Conservation (phyloP, 2,329 filamentous ascomycete genomes). For the Lanzia echinophila region DNA sequence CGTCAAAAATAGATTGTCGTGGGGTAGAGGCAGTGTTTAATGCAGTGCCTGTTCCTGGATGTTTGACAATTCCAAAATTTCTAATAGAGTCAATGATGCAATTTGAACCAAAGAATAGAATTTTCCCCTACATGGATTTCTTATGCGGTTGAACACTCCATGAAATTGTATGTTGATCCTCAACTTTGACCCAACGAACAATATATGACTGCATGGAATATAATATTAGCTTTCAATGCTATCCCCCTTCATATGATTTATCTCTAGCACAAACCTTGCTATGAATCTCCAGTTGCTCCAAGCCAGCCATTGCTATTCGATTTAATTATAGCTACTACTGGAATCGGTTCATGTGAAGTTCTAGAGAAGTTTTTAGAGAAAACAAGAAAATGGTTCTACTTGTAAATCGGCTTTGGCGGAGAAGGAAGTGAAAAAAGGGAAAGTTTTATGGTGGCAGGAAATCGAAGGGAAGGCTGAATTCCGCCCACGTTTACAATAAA, state of each 20-base stretch:
- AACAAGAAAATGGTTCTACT: background rate
- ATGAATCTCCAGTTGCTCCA: constrained; percentile 95
- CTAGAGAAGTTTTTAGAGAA: background rate
- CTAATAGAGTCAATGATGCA: constrained; percentile 34
- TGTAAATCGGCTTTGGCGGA: no score
- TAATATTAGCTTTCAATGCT: constrained; percentile 10
- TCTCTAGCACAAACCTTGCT: constrained; percentile 65
- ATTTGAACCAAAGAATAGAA: background rate
- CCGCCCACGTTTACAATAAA: no score
- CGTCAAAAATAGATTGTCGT: constrained; percentile 17
- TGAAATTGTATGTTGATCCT: constrained; percentile 84
- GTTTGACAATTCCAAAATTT: constrained; percentile 97
- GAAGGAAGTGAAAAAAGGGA: no score
- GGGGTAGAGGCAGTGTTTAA: constrained; percentile 20
- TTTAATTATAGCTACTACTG: background rate
- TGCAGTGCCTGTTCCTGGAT: constrained; percentile 61
- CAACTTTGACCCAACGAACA: constrained; percentile 92
- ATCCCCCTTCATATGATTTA: background rate
- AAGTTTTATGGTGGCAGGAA: no score
- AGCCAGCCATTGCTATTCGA: constrained; percentile 83
- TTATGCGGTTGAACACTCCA: constrained; percentile 98
- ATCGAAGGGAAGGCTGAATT: no score
- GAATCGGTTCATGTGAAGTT: background rate
- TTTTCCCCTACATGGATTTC: constrained; percentile 69
- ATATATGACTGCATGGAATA: constrained; percentile 72